Conservation (phyloP, 768 basidiomycete species). For the Leucocoprinus birnbaumii region DNA sequence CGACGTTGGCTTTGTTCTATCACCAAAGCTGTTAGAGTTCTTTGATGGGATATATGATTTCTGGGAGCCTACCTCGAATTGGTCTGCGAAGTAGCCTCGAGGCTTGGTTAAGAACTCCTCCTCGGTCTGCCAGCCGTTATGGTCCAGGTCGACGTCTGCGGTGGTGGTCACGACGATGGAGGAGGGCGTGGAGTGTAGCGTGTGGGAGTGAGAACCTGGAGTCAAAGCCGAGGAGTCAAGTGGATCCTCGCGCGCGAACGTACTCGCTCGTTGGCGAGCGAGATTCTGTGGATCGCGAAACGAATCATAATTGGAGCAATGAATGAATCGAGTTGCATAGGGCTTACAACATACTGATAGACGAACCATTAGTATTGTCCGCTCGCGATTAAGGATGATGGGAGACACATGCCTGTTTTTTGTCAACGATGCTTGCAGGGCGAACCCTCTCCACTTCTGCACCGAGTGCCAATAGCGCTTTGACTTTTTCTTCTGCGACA, state of each 20-base stretch:
- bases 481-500: conserved; percentile 88
- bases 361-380: conserved; percentile 1
- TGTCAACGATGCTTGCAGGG: conserved; percentile 96
- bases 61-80: conserved; percentile 65
- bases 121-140: conserved; percentile 30
- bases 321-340: not conserved
- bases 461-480: conserved; percentile 78
- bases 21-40: not conserved
- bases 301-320: not conserved
- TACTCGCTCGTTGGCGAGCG: conserved; percentile 72
- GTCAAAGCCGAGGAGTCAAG: conserved; percentile 19
- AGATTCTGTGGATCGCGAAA: conserved; percentile 69
- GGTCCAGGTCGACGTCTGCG: conserved; percentile 34
- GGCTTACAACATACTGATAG: conserved; percentile 56
- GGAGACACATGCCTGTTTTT: conserved; percentile 68
- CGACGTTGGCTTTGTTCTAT: conserved; percentile 85
- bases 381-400: not conserved
- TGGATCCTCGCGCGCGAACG: conserved; percentile 55
- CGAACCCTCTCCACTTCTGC: conserved; percentile 87
- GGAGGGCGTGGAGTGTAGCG: conserved; percentile 38
- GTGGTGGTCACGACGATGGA: conserved; percentile 54
- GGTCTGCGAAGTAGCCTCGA: conserved; percentile 91
- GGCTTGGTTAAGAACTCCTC: conserved; percentile 49
- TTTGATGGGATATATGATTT: not conserved
- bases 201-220: conserved; percentile 24